Base-by-base conservation (phyloP, 1,284 basidiomycete species). In the Apiotrichum veenhuisii region DNA sequence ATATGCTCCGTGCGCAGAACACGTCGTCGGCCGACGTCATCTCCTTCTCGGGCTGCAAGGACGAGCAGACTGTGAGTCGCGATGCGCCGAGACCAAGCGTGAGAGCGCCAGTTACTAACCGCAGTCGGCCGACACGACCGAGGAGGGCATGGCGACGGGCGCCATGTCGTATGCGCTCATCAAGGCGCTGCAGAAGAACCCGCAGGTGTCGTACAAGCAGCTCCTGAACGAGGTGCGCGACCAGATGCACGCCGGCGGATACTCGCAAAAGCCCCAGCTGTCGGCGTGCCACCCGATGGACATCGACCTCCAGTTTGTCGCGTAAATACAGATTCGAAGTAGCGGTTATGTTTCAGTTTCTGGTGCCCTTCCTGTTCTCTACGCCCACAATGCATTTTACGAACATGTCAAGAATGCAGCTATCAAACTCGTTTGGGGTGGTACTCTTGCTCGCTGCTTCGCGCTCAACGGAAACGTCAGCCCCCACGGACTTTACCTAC, bases 41-140 rank as follows among this genome's bases (percentile, higher is more conserved):
- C 52, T 64, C 63, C 50, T 93, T 86, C 84, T 88, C 87, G 66
- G 94, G 92, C 7, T 96, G 93, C 78, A 93, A 91, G 70, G 93
- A 97, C 71, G 83, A 85, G 17, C 92, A 96, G 77, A 97, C 93
- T 12, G 44, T 57, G 49, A 52, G 57, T 58, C 10, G n/a, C 36
- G n/a, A 11, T 9, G 1, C n/a, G 3, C 2, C 14, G 50, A 14
- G 15, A 25, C 33, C 5, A 37, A 3, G n/a, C n/a, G 5, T n/a
- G 11, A 15, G 27, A 27, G 12, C n/a, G n/a, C n/a, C n/a, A n/a
- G 4, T 10, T 26, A 41, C 59, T 57, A 22, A 61, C 42, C 3
- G 5, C 57, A 75, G 70, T 70, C 67, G 59, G 93, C 93, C 15
- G 93, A 97, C 71, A 87, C 91, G 0, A 79, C 81, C 52, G 89